Evolutionary conservation across 2,329 filamentous ascomycete genomes (phyloP).

Genomic region (Penicillium brasilianum): DNA sequence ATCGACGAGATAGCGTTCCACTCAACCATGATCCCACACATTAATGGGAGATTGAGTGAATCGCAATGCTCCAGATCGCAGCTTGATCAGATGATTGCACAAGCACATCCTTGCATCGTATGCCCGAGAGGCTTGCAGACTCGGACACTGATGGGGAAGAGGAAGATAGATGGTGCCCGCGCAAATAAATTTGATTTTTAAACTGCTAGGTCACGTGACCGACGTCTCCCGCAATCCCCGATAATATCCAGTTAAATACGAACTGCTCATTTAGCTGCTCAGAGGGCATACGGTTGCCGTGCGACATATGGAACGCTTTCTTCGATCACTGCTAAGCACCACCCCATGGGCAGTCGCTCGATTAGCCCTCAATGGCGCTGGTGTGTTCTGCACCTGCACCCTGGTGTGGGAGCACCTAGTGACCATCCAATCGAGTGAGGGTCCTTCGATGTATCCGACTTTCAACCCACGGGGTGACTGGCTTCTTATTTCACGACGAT

Average conservation of each 20-base stretch:
- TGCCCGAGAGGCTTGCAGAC: neutral
- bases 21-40: constrained; percentile 20
- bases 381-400: constrained; percentile 43
- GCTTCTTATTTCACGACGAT: constrained; percentile 70
- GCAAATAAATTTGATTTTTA: constrained; percentile 25
- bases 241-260: constrained; percentile 5
- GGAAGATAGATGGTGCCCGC: neutral
- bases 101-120: neutral
- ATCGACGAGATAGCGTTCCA: neutral
- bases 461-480: constrained; percentile 70
- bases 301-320: constrained; percentile 35
- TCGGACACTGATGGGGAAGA: neutral
- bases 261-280: constrained; percentile 12
- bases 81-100: neutral
- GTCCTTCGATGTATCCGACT: constrained; percentile 89
- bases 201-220: constrained; percentile 1
- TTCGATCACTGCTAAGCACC: constrained; percentile 35
- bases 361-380: constrained; percentile 38
- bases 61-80: constrained; percentile 3
- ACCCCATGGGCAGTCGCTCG: constrained; percentile 34
- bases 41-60: constrained; percentile 21
- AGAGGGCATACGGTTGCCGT: constrained; percentile 15
- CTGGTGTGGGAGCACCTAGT: constrained; percentile 63
- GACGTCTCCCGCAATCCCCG: constrained; percentile 2
- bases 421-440: constrained; percentile 64